phyloP scores from a whole-genome alignment of 23 red algal genomes.

The Gracilaria domingensis region DNA sequence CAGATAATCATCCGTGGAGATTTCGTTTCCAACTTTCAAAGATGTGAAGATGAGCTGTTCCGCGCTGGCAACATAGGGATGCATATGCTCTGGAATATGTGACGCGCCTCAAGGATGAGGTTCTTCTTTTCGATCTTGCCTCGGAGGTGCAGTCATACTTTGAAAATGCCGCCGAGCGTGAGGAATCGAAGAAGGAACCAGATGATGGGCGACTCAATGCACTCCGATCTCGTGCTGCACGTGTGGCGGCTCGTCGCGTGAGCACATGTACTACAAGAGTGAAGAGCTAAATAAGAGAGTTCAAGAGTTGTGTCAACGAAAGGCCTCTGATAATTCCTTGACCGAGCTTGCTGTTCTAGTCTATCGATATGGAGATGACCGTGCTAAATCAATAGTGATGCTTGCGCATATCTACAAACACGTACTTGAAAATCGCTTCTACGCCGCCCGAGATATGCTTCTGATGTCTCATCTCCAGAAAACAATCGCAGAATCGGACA shows the following conservation, averaged over 20 bases:
- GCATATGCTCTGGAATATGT: conserved; percentile 95
- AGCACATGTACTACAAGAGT: conserved; percentile 96
- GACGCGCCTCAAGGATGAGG: conserved; percentile 89
- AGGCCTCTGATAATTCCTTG: conserved; percentile 60
- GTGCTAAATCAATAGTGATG: conserved; percentile 89
- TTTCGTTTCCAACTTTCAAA: conserved; percentile 89
- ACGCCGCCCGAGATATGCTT: conserved; percentile 95
- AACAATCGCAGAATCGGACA: conserved; percentile 79
- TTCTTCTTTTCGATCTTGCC: conserved; percentile 71
- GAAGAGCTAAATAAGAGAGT: conserved; percentile 71
- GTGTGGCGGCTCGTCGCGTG: conserved; percentile 89
- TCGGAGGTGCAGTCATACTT: conserved; percentile 83
- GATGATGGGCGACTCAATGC: conserved; percentile 60
- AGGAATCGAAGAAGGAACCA: conserved; percentile 54
- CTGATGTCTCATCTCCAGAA: conserved; percentile 99
- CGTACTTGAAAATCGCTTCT: conserved; percentile 92
- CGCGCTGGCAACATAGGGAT: conserved; percentile 93
- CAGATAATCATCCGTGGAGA: conserved; percentile 89
- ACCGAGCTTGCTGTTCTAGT: conserved; percentile 85
- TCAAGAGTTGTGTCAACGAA: conserved; percentile 45
- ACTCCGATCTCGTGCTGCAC: conserved; percentile 76
- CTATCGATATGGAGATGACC: conserved; percentile 95
- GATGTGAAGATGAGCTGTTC: conserved; percentile 93
- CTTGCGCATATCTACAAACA: conserved; percentile 98
- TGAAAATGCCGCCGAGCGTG: conserved; percentile 59